Evolutionary conservation across 345 rosid genomes (phyloP).

Genomic region (Rhizophora mangle): DNA sequence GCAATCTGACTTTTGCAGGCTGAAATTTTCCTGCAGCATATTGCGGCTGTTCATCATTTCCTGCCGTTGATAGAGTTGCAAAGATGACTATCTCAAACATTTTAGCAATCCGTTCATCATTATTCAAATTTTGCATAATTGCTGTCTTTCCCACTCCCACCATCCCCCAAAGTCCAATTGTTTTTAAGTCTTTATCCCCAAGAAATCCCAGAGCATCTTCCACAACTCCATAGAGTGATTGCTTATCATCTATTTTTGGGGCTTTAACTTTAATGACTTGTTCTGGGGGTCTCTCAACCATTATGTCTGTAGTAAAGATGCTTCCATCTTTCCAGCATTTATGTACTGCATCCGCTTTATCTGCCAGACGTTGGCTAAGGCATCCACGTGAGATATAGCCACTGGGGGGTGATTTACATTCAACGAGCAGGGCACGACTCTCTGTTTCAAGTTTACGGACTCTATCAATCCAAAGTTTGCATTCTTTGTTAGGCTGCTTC

Average conservation of each 20-base stretch:
- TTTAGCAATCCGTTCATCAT: conserved; percentile 17
- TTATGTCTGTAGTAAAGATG: not conserved
- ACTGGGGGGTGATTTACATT: not conserved
- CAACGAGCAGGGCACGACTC: not conserved
- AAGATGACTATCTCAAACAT: conserved; percentile 36
- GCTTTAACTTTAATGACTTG: not conserved
- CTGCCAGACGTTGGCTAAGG: not conserved
- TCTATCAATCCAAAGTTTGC: not conserved
- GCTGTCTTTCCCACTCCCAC: conserved; percentile 38
- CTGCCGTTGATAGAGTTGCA: conserved; percentile 13
- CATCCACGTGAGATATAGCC: no score
- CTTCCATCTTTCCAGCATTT: not conserved
- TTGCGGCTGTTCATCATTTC: not conserved
- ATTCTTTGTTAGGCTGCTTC: not conserved
- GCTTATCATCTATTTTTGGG: conserved; percentile 1
- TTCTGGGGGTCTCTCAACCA: not conserved
- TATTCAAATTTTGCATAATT: conserved; percentile 36
- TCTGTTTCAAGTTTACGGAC: not conserved
- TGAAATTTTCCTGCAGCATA: no score
- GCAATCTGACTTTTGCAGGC: conserved; percentile 19
- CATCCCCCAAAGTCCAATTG: conserved; percentile 32
- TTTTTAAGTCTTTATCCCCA: conserved; percentile 8
- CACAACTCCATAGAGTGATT: not conserved
- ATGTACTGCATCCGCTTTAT: not conserved
- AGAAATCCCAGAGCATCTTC: conserved; percentile 17